phyloP scores from a whole-genome alignment of 352 stramenopile species.

The Stramenopiles sp. region DNA sequence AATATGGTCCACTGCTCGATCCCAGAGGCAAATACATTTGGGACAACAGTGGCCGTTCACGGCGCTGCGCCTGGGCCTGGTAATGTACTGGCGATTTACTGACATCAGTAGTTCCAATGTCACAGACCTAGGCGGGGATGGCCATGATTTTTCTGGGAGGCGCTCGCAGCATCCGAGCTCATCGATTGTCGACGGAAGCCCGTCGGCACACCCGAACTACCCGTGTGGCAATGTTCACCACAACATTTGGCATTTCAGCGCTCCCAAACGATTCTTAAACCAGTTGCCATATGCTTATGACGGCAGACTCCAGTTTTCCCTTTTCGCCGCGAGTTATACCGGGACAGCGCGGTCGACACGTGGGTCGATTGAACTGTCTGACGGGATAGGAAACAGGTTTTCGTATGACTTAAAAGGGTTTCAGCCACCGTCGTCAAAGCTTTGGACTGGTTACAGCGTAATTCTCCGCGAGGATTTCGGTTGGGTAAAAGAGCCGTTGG shows the following conservation, averaged over 20 bases:
- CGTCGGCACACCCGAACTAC: conserved; percentile 31
- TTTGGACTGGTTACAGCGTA: conserved; percentile 40
- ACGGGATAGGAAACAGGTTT: conserved; percentile 23
- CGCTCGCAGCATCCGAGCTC: conserved; percentile 16
- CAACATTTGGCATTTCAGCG: conserved; percentile 44
- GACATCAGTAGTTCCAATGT: conserved; percentile 29
- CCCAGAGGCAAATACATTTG: conserved; percentile 31
- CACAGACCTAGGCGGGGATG: conserved; percentile 29
- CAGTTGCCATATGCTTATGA: conserved; percentile 33
- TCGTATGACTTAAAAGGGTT: conserved; percentile 36
- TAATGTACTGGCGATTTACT: conserved; percentile 45
- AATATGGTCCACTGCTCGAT: conserved; percentile 34
- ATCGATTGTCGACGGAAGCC: conserved; percentile 25
- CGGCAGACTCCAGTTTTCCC: conserved; percentile 40
- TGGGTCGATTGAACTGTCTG: conserved; percentile 36
- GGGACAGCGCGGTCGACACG: conserved; percentile 32
- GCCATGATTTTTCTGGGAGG: conserved; percentile 32
- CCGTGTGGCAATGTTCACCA: conserved; percentile 40
- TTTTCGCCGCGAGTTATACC: conserved; percentile 44
- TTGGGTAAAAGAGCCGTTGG: conserved; percentile 38
- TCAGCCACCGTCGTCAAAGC: conserved; percentile 26
- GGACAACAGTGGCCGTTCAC: conserved; percentile 36
- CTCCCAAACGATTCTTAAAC: conserved; percentile 24
- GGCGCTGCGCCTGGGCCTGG: conserved; percentile 33
- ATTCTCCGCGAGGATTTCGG: conserved; percentile 47